These are phyloP conservation scores for Mycena sanguinolenta DNA, from an alignment of 768 basidiomycete genomes.

Conservation along the genomic window DNA sequence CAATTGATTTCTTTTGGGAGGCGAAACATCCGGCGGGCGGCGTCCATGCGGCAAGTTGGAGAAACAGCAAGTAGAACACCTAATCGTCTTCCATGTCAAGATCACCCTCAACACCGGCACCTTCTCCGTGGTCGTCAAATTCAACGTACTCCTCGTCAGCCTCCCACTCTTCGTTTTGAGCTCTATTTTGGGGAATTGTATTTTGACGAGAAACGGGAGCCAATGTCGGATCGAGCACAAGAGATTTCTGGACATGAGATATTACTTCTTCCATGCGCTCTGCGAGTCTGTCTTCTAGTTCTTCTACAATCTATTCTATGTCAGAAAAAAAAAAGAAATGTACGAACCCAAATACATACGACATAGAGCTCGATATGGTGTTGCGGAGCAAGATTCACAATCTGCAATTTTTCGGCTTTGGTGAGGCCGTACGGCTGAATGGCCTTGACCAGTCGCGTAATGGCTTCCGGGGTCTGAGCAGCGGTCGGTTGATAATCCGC, in stretches of 20 bases:
- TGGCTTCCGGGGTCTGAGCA: constrained; percentile 73
- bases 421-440: constrained; percentile 82
- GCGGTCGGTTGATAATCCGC: constrained; percentile 79
- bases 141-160: constrained; percentile 57
- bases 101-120: constrained; percentile 77
- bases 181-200: not conserved
- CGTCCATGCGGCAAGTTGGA: too few relatives aligned
- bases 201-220: not conserved
- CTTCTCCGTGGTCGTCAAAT: constrained; percentile 79
- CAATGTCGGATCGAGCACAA: constrained; percentile 38
- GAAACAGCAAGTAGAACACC: not conserved
- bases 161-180: constrained; percentile 48
- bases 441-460: constrained; percentile 74
- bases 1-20: too few relatives aligned
- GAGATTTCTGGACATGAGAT: constrained; percentile 62
- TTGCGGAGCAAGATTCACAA: constrained; percentile 91
- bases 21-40: too few relatives aligned
- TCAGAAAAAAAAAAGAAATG: not conserved
- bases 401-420: constrained; percentile 92
- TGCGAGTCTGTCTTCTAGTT: constrained; percentile 86
- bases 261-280: constrained; percentile 79
- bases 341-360: constrained; percentile 59
- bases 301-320: constrained; percentile 85
- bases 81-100: constrained; percentile 66
- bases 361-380: constrained; percentile 90